Evolutionary conservation across 1,284 basidiomycete genomes (phyloP), one percentile per base, ranked within the genome.

Genomic region (Austroboletus niveus): DNA sequence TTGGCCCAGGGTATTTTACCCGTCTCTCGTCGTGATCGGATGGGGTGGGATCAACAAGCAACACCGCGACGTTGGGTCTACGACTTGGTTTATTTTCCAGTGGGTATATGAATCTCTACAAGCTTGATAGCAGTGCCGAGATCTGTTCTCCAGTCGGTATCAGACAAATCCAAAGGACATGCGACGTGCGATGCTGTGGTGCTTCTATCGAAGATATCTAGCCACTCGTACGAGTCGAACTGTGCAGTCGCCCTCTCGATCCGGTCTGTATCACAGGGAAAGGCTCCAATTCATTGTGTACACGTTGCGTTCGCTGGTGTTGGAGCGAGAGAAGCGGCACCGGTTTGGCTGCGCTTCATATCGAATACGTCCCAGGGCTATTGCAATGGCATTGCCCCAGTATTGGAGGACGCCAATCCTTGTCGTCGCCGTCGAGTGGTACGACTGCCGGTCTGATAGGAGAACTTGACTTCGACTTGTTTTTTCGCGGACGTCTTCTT

Each of bases 271-370:
- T 58, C 30, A 40, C 24, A 17, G 34, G 39, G 57, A 60, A 52
- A 47, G 30, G 17, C 17, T 27, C 11, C 42, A 41, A n/a, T 46
- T 43, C 39, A 60, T 45, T 49, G 36, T 40, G 31, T 49, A 48
- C 55, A 55, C 39, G 43, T 22, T 57, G 52, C 35, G 47, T 53
- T 38, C 47, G 45, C 51, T 42, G 51, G 40, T 27, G 27, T 54
- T 53, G 51, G 48, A 53, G 53, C 41, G 45, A 54, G 8, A 58
- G 64, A 67, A 63, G 63, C 9, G 22, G 49, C 61, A 65, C 58
- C 36, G 57, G 55, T 66, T 53, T 45, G 50, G 9, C 55, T 58
- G 54, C 34, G 48, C 52, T 53, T 35, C 17, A 24, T 36, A 20
- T 27, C 40, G 45, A 32, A 47, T 22, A 45, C 27, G n/a, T 50